Percentiles rank a stretch among this genome's conserved stretches.
phyloP scores from a whole-genome alignment of 495 filamentous ascomycete species.

The Wilcoxina mikolae region DNA sequence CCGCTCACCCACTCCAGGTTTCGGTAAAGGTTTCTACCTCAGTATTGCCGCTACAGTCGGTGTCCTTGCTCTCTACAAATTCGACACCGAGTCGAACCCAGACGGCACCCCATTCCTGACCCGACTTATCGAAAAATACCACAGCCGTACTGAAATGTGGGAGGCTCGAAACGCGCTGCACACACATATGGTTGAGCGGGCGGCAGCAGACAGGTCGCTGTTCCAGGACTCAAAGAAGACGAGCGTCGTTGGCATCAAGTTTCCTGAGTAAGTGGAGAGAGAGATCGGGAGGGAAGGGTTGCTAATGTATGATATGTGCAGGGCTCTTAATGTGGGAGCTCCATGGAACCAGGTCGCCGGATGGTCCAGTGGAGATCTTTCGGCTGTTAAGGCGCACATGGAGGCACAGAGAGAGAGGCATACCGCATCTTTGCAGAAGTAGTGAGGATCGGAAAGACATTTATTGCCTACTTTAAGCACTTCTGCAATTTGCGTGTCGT shows the following conservation, averaged over 20 bases:
- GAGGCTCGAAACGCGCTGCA: conserved; percentile 48
- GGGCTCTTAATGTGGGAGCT: conserved; percentile 16
- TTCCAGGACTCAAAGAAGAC: conserved; percentile 41
- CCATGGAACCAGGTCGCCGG: conserved; percentile 25
- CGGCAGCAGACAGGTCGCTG: conserved; percentile 50
- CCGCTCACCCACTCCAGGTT: conserved; percentile 10
- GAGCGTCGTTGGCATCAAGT: conserved; percentile 40
- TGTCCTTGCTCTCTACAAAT: conserved; percentile 42
- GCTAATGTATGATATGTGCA: conserved; percentile 1
- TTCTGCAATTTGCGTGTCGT: no score
- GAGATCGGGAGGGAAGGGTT: neutral
- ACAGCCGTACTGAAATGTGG: conserved; percentile 36
- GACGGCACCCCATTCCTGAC: conserved; percentile 41
- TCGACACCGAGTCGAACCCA: conserved; percentile 36
- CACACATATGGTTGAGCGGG: conserved; percentile 51
- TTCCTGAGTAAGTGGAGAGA: conserved; percentile 47
- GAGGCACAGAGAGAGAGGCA: conserved; percentile 9
- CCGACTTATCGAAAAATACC: conserved; percentile 43
- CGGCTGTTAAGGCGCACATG: conserved; percentile 12
- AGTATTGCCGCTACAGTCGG: conserved; percentile 44
- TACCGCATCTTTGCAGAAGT: neutral
- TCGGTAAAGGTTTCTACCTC: conserved; percentile 44
- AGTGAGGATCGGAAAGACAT: no score
- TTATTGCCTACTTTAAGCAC: no score
- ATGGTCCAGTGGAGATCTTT: conserved; percentile 8